These are phyloP conservation scores for Suillus bovinus DNA, from an alignment of 768 basidiomycete genomes.

Conservation along the genomic window DNA sequence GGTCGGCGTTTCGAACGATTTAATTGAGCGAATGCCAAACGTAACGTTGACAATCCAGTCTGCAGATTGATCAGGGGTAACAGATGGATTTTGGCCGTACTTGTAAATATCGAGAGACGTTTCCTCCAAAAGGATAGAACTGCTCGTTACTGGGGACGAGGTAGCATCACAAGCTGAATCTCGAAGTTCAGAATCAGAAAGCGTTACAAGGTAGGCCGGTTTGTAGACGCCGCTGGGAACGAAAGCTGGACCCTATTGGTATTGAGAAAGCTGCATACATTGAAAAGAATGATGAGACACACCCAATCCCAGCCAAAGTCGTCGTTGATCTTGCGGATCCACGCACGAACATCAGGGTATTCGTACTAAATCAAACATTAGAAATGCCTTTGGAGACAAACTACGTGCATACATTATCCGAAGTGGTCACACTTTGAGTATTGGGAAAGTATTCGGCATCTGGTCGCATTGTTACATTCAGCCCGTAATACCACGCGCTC, in stretches of 20 bases:
- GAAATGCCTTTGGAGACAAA: not conserved
- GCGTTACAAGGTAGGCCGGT: conserved; percentile 52
- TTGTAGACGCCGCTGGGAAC: conserved; percentile 56
- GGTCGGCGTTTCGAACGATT: conserved; percentile 32
- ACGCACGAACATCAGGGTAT: conserved; percentile 48
- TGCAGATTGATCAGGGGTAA: conserved; percentile 45
- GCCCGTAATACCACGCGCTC: conserved; percentile 53
- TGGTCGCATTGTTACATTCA: conserved; percentile 51
- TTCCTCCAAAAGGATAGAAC: conserved; percentile 49
- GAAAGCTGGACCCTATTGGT: conserved; percentile 53
- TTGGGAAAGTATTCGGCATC: conserved; percentile 48
- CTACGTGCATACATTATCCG: conserved; percentile 31
- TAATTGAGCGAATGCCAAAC: conserved; percentile 47
- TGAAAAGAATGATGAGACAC: conserved; percentile 4
- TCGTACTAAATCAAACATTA: conserved; percentile 41
- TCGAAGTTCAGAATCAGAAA: conserved; percentile 27
- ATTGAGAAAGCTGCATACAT: not conserved
- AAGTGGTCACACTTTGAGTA: conserved; percentile 17
- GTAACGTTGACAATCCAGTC: conserved; percentile 60
- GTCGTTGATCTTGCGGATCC: conserved; percentile 49
- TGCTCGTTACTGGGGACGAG: conserved; percentile 20
- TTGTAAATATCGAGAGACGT: conserved; percentile 57
- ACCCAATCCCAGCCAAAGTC: conserved; percentile 71
- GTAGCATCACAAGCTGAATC: conserved; percentile 27
- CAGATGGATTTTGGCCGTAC: conserved; percentile 46